Conservation (phyloP, 2,329 filamentous ascomycete species). For the Setomelanomma holmii region DNA sequence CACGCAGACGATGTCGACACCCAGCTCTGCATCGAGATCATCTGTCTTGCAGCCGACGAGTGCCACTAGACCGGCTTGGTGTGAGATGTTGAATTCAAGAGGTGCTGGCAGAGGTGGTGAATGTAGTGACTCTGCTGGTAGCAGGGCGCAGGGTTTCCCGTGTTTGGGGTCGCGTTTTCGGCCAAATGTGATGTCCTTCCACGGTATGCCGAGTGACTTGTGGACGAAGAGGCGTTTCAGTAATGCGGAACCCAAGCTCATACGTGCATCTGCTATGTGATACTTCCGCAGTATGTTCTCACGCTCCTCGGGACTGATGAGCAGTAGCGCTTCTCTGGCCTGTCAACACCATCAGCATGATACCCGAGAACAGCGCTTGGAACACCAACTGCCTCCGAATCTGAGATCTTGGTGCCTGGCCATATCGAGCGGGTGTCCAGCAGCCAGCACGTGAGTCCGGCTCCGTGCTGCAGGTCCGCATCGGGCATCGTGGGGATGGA, state of each 20-base stretch:
- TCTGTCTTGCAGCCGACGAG: constrained; percentile 59
- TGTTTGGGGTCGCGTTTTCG: constrained; percentile 61
- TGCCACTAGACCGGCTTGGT: constrained; percentile 78
- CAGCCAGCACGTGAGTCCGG: constrained; percentile 55
- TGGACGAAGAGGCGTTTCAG: constrained; percentile 75
- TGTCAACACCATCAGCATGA: constrained; percentile 19
- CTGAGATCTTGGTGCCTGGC: constrained; percentile 53
- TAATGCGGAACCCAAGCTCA: constrained; percentile 74
- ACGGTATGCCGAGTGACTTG: constrained; percentile 64
- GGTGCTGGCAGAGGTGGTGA: constrained; percentile 30
- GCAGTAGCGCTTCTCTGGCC: constrained; percentile 52
- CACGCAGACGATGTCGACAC: constrained; percentile 79
- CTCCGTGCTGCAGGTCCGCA: constrained; percentile 15
- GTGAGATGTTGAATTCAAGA: constrained; percentile 77
- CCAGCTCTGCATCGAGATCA: constrained; percentile 59
- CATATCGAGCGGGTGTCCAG: constrained; percentile 58
- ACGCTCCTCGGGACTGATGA: constrained; percentile 62
- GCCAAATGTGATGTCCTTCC: constrained; percentile 64
- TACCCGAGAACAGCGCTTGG: neutral
- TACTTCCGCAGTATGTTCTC: constrained; percentile 66
- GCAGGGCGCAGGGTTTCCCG: constrained; percentile 60
- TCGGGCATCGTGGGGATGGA: constrained; percentile 17
- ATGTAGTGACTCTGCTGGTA: constrained; percentile 43
- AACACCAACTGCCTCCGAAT: constrained; percentile 19
- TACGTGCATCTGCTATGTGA: constrained; percentile 75